Evolutionary conservation across 2,329 filamentous ascomycete species (phyloP).

Genomic region (Colletotrichum sp.): DNA sequence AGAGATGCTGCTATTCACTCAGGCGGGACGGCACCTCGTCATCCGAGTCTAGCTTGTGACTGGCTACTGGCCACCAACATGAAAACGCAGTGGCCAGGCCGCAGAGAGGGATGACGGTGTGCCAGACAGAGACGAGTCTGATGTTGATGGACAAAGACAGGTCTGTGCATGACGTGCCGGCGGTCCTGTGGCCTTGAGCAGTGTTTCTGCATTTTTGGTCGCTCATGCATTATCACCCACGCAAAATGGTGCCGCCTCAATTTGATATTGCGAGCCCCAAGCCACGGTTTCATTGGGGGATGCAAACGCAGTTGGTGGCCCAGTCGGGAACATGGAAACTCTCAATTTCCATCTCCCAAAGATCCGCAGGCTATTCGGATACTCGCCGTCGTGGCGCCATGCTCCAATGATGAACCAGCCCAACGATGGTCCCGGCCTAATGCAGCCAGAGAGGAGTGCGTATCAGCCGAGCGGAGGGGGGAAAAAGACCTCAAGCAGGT

Average conservation of each 20-base stretch:
- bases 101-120: neutral
- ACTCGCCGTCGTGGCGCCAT: neutral
- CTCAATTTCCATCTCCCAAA: neutral
- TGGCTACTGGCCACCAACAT: neutral
- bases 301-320: neutral
- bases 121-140: neutral
- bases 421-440: neutral
- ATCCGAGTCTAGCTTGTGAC: neutral
- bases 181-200: neutral
- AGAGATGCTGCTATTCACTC: constrained; percentile 5
- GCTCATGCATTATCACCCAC: neutral
- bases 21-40: neutral
- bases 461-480: neutral
- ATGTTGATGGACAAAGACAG: constrained; percentile 3
- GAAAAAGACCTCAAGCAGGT: neutral
- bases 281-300: constrained; percentile 10
- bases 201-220: neutral
- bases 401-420: neutral
- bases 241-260: neutral
- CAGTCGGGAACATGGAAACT: neutral
- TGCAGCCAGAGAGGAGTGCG: neutral
- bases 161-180: constrained; percentile 11
- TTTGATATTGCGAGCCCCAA: neutral
- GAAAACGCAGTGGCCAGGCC: neutral
- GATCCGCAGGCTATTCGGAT: neutral